Conservation (phyloP, 2,329 filamentous ascomycete species). For the Coniochaeta prunicola region DNA sequence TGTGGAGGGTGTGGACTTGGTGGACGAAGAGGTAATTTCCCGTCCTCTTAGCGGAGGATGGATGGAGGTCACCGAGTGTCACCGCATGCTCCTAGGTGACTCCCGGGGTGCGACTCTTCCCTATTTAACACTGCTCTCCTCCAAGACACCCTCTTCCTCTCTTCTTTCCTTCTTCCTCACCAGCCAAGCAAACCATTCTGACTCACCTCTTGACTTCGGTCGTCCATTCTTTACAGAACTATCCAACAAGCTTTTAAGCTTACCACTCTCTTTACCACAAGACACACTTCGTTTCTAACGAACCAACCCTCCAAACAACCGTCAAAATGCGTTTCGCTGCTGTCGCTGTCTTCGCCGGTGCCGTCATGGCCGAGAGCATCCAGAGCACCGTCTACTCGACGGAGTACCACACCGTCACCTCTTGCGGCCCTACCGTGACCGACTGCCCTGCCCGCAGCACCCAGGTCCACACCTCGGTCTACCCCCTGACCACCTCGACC, state of each 20-base stretch:
- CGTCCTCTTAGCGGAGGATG: not conserved
- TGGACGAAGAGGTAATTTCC: slow-evolving; percentile 3
- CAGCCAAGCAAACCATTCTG: slow-evolving; percentile 22
- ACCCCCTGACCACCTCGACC: slow-evolving; percentile 34
- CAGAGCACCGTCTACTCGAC: slow-evolving; percentile 47
- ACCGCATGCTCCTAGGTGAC: not conserved
- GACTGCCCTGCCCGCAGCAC: slow-evolving; percentile 36
- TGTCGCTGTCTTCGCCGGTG: slow-evolving; percentile 42
- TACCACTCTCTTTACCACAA: slow-evolving; percentile 17
- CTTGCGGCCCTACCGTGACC: slow-evolving; percentile 45
- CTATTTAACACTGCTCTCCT: slow-evolving; percentile 25
- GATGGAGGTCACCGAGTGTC: not conserved
- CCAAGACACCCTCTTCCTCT: slow-evolving; percentile 9
- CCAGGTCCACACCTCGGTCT: slow-evolving; percentile 18
- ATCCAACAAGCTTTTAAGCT: slow-evolving; percentile 17
- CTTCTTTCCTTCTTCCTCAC: slow-evolving; percentile 22
- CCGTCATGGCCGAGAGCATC: slow-evolving; percentile 24
- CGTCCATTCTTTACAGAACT: slow-evolving; percentile 29
- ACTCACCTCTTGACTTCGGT: slow-evolving; percentile 30
- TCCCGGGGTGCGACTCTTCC: not conserved
- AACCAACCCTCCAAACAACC: slow-evolving; percentile 15
- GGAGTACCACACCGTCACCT: slow-evolving; percentile 54
- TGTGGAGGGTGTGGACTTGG: not conserved
- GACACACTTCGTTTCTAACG: slow-evolving; percentile 11
- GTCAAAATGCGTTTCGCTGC: slow-evolving; percentile 58